Conservation (phyloP, 495 filamentous ascomycete species). For the Penicillium dipodomyicola region DNA sequence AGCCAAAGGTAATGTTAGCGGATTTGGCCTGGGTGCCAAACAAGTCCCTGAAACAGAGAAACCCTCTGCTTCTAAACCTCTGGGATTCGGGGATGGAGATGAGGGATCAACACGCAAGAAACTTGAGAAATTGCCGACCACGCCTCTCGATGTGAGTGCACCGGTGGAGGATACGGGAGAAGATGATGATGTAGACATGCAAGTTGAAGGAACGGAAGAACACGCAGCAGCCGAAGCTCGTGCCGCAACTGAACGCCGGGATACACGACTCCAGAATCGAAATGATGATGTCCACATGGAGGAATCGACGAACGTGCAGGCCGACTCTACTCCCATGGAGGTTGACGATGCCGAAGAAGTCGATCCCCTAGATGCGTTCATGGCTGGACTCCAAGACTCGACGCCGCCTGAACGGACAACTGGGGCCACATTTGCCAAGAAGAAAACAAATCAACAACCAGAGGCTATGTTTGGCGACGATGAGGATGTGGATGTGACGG, state of each 20-base stretch:
- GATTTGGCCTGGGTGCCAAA: slow-evolving; percentile 77
- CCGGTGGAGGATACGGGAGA: slow-evolving; percentile 58
- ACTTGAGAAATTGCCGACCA: slow-evolving; percentile 79
- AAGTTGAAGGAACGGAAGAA: slow-evolving; percentile 77
- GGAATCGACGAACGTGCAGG: slow-evolving; percentile 45
- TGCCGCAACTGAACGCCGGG: slow-evolving; percentile 72
- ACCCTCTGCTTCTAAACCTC: slow-evolving; percentile 62
- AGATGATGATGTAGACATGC: slow-evolving; percentile 74
- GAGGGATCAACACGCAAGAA: slow-evolving; percentile 84
- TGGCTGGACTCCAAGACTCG: slow-evolving; percentile 71
- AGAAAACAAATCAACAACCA: slow-evolving; percentile 55
- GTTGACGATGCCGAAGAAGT: slow-evolving; percentile 65
- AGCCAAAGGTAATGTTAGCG: slow-evolving; percentile 70
- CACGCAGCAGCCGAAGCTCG: slow-evolving; percentile 81
- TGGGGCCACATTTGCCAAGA: slow-evolving; percentile 44
- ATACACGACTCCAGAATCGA: slow-evolving; percentile 62
- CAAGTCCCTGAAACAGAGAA: slow-evolving; percentile 62
- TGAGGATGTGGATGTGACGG: slow-evolving; percentile 72
- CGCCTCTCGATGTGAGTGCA: slow-evolving; percentile 60
- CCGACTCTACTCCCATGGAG: slow-evolving; percentile 32
- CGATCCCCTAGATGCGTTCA: slow-evolving; percentile 94
- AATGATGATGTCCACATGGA: slow-evolving; percentile 40
- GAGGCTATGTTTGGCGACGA: slow-evolving; percentile 85
- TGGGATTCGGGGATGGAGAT: slow-evolving; percentile 86
- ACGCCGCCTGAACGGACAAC: slow-evolving; percentile 41